Evolutionary conservation across 2,329 filamentous ascomycete genomes (phyloP), one percentile per base, ranked within the genome.

Genomic region (Aspergillus latus): DNA sequence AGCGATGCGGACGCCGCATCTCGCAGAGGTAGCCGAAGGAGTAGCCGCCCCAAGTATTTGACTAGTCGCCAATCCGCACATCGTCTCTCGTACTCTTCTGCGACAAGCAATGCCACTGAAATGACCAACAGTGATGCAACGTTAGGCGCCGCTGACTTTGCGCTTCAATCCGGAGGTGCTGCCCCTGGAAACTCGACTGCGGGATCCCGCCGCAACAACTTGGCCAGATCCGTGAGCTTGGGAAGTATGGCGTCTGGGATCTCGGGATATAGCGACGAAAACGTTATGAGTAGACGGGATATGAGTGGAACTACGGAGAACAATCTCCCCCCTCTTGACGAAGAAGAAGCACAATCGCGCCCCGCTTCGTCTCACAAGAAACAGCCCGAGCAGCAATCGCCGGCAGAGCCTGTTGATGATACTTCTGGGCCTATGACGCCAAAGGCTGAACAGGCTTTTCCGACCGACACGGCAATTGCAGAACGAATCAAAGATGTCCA

Each of bases 401-500:
- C 60, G 9, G 59, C 69, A 37, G 59, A 60, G 10, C 65, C 73
- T 55, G 65, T 71, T 47, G 72, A 80, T 42, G 74, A 76, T 68
- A 16, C 40, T n/a, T 46, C 79, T 1, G 77, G 75, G 2, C 82
- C 90, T 5, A 83, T 82, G 61, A 97, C 92, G 2, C 93, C 93
- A 1, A 87, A 83, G 71, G 78, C 86, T 57, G 77, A 82, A 49
- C 74, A 84, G 40, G 78, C 82, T 16, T 84, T 87, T 5, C 90
- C 90, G 2, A 94, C 91, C 1, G 92, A 97, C 68, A 97, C 92
- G 2, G 87, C 92, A 49, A 89, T 97, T 66, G 87, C 92, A 43
- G 88, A 91, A 56, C 92, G 94, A 68, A 88, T 97, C 45, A 88
- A 89, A 64, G 92, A 93, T 66, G 90, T 97, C 11, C 89, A 93